These are phyloP conservation scores for Fusarium sp. DNA, from an alignment of 2,329 filamentous ascomycete genomes.

Conservation along the genomic window DNA sequence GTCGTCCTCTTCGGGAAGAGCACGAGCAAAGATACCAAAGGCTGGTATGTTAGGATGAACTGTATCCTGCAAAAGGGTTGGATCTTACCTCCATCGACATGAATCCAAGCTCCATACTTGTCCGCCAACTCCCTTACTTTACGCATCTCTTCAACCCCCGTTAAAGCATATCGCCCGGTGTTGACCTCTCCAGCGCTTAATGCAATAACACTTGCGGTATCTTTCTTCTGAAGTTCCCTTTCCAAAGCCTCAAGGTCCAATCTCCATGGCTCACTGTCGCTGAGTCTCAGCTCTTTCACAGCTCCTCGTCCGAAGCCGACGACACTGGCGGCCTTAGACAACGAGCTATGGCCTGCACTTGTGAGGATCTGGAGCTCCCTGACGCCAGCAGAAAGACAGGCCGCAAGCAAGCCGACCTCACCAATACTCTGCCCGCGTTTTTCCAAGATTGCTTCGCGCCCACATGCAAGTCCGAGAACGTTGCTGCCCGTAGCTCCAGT, in stretches of 20 bases:
- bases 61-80: too few species aligned
- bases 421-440: constrained; percentile 61
- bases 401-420: constrained; percentile 73
- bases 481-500: constrained; percentile 79
- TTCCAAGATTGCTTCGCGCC: constrained; percentile 70
- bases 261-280: constrained; percentile 68
- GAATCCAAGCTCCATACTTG: constrained; percentile 81
- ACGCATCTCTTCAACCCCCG: constrained; percentile 68
- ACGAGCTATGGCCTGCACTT: constrained; percentile 83
- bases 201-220: constrained; percentile 76
- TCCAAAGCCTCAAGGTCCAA: constrained; percentile 76
- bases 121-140: constrained; percentile 76
- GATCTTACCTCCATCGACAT: constrained; percentile 77
- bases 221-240: constrained; percentile 59
- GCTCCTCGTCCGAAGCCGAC: constrained; percentile 78
- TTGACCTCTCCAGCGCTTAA: constrained; percentile 93
- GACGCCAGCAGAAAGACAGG: constrained; percentile 71
- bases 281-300: constrained; percentile 68
- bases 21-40: constrained; percentile 83
- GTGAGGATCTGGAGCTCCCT: constrained; percentile 79
- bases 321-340: constrained; percentile 84
- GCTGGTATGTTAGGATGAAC: constrained; percentile 55
- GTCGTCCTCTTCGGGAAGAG: constrained; percentile 65
- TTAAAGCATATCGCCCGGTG: constrained; percentile 77
- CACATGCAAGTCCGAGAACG: constrained; percentile 76